Conservation (phyloP, 371 early-diverging fungal genomes). For the Mucor indicus region DNA sequence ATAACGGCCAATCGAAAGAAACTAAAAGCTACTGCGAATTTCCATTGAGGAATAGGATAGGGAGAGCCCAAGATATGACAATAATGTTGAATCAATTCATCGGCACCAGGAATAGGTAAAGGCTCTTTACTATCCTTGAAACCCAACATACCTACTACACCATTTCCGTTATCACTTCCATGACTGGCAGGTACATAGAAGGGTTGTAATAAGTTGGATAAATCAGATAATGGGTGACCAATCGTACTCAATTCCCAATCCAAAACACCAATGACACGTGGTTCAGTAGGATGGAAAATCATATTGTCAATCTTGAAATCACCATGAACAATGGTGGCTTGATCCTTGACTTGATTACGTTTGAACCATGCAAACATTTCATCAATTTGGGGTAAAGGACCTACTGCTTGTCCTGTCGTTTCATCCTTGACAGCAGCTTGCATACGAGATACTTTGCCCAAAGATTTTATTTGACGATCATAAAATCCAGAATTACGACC, state of each 20-base stretch:
- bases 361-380: conserved; percentile 77
- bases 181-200: conserved; percentile 53
- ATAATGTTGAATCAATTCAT: conserved; percentile 63
- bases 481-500: conserved; percentile 75
- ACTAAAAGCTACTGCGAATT: conserved; percentile 39
- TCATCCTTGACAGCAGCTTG: conserved; percentile 69
- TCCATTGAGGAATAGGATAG: conserved; percentile 72
- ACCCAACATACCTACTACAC: conserved; percentile 34
- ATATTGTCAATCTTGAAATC: conserved; percentile 69
- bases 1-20: conserved; percentile 78
- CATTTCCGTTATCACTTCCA: conserved; percentile 8
- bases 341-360: conserved; percentile 63
- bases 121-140: conserved; percentile 45
- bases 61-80: conserved; percentile 48
- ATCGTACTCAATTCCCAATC: conserved; percentile 96
- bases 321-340: conserved; percentile 84
- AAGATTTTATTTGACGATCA: conserved; percentile 73
- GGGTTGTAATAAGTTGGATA: conserved; percentile 83
- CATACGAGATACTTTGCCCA: conserved; percentile 62
- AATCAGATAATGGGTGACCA: conserved; percentile 90
- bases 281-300: conserved; percentile 78
- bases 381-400: conserved; percentile 64
- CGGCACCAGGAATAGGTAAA: conserved; percentile 62
- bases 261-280: conserved; percentile 84
- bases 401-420: conserved; percentile 55